Percentiles rank a stretch among this genome's conserved stretches.
Conservation (phyloP, 176 grass and related monocot species). For the Oryza coarctata region DNA sequence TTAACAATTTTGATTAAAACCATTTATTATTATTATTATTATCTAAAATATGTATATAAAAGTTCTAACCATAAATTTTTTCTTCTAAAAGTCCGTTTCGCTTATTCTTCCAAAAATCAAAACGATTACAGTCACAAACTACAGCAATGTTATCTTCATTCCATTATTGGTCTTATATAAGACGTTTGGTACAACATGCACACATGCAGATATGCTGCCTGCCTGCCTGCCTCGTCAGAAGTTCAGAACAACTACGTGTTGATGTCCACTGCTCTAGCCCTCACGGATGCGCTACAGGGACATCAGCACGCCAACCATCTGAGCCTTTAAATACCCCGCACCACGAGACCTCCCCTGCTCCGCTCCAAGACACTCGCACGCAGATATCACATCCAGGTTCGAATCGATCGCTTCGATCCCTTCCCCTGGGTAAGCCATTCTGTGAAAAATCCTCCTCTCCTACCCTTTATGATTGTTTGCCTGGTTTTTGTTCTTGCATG, state of each 20-base stretch:
- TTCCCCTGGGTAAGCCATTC: slow-evolving; percentile 17
- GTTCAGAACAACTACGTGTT: background rate
- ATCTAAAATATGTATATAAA: too few species aligned
- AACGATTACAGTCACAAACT: too few species aligned
- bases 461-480: background rate
- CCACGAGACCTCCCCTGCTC: background rate
- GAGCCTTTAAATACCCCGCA: slow-evolving; percentile 32
- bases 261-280: too few species aligned
- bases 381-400: background rate
- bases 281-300: background rate
- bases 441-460: background rate
- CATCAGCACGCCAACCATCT: background rate
- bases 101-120: too few species aligned
- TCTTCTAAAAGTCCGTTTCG: too few species aligned
- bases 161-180: background rate
- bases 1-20: too few species aligned
- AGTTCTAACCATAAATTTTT: too few species aligned
- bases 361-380: background rate
- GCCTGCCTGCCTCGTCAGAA: background rate
- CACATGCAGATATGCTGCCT: background rate
- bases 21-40: too few species aligned
- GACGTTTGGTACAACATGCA: background rate
- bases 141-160: background rate
- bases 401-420: background rate
- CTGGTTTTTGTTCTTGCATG: background rate